Evolutionary conservation across 2,329 filamentous ascomycete species (phyloP).

Genomic region (Cadophora malorum): DNA sequence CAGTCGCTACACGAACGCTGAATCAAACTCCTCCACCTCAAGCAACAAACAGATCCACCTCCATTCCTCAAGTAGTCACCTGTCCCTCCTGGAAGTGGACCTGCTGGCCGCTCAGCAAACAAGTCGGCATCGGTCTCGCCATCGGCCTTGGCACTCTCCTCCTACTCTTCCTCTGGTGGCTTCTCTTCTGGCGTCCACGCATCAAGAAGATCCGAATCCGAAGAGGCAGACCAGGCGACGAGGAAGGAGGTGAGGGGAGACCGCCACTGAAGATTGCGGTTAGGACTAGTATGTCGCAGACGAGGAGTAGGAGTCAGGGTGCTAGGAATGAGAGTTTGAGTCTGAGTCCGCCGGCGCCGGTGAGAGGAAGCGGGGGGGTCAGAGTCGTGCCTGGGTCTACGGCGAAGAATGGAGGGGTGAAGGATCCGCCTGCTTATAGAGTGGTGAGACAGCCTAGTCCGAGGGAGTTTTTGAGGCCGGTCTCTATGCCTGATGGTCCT

Average conservation of each 20-base stretch:
- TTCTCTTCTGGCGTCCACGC: background rate
- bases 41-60: background rate
- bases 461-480: background rate
- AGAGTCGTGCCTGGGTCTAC: background rate
- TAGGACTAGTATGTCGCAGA: conserved; percentile 13
- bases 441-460: conserved; percentile 19
- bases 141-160: conserved; percentile 8
- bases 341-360: background rate
- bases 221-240: background rate
- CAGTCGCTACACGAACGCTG: conserved; percentile 28
- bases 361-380: background rate
- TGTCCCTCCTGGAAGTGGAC: conserved; percentile 27
- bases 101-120: conserved; percentile 27
- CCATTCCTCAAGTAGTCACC: background rate
- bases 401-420: background rate
- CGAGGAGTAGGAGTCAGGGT: background rate
- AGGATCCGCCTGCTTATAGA: background rate
- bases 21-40: conserved; percentile 18
- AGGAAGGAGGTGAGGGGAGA: background rate
- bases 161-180: conserved; percentile 14
- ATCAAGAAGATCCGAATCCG: background rate
- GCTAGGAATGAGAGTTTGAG: background rate
- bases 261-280: background rate
- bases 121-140: conserved; percentile 19
- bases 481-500: background rate